A percentile compares a stretch with the other conserved stretches of the same genome.
phyloP scores from a whole-genome alignment of 768 basidiomycete genomes.

The Coprinopsis cinerea region DNA sequence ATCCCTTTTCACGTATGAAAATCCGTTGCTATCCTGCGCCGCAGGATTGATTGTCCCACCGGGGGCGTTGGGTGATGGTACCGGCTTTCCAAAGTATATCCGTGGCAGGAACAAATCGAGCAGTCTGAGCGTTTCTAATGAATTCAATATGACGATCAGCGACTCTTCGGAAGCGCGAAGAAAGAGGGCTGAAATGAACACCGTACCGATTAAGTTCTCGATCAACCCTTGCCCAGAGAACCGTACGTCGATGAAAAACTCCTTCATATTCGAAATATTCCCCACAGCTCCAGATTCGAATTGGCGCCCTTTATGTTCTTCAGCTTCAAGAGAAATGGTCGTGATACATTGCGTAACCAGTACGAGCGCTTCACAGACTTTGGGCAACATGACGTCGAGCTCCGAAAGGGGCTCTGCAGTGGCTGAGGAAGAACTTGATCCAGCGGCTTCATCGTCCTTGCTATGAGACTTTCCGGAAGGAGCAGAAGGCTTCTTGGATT shows the following conservation, averaged over 20 bases:
- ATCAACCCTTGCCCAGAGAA: conserved; percentile 41
- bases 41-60: conserved; percentile 21
- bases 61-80: conserved; percentile 25
- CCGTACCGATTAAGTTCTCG: conserved; percentile 54
- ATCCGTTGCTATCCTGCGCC: conserved; percentile 45
- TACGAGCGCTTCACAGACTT: conserved; percentile 75
- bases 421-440: conserved; percentile 7
- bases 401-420: conserved; percentile 26
- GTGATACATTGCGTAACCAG: conserved; percentile 72
- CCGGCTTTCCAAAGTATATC: conserved; percentile 71
- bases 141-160: conserved; percentile 7
- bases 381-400: conserved; percentile 68
- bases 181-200: conserved; percentile 4
- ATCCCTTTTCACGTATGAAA: conserved; percentile 83
- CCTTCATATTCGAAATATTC: conserved; percentile 27
- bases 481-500: not conserved
- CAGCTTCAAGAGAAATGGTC: conserved; percentile 52
- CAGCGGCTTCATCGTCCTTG: not conserved
- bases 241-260: conserved; percentile 38
- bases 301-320: conserved; percentile 24
- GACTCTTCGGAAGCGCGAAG: conserved; percentile 3
- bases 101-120: conserved; percentile 81
- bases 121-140: conserved; percentile 62
- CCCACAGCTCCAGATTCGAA: conserved; percentile 14
- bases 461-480: conserved; percentile 2